Conservation (phyloP, 495 filamentous ascomycete species). For the Penicillium herquei region DNA sequence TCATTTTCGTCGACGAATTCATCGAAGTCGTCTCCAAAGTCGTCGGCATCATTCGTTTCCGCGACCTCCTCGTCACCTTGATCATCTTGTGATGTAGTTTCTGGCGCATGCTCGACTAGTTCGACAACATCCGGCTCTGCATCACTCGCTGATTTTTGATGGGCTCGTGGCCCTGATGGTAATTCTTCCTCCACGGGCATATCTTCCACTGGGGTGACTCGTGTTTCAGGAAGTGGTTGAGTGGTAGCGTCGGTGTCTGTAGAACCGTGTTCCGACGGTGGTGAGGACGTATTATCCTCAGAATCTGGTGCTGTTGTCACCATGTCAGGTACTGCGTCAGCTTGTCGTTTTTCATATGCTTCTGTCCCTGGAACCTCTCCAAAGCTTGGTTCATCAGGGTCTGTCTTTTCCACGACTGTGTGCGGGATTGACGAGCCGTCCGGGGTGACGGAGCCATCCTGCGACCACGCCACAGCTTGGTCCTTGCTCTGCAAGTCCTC, state of each 20-base stretch:
- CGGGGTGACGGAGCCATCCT: conserved; percentile 45
- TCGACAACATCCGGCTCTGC: conserved; percentile 49
- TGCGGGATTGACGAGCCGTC: conserved; percentile 67
- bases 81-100: conserved; percentile 29
- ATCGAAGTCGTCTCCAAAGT: conserved; percentile 78
- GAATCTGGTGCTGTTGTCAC: conserved; percentile 41
- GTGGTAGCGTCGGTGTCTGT: conserved; percentile 15
- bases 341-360: conserved; percentile 70
- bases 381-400: conserved; percentile 62
- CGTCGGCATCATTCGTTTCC: conserved; percentile 32
- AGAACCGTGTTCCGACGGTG: conserved; percentile 17
- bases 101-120: conserved; percentile 42
- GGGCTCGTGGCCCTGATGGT: conserved; percentile 37
- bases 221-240: conserved; percentile 44
- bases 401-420: conserved; percentile 80
- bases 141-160: conserved; percentile 44
- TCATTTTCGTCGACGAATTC: conserved; percentile 86
- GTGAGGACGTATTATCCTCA: conserved; percentile 17
- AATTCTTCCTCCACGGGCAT: conserved; percentile 32
- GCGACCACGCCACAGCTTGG: conserved; percentile 37
- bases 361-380: conserved; percentile 86
- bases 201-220: conserved; percentile 43
- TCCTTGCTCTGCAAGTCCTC: conserved; percentile 52
- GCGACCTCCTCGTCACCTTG: conserved; percentile 20
- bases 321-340: conserved; percentile 82